Evolutionary conservation across 2,329 filamentous ascomycete species (phyloP).

Genomic region (Alternaria sp.): DNA sequence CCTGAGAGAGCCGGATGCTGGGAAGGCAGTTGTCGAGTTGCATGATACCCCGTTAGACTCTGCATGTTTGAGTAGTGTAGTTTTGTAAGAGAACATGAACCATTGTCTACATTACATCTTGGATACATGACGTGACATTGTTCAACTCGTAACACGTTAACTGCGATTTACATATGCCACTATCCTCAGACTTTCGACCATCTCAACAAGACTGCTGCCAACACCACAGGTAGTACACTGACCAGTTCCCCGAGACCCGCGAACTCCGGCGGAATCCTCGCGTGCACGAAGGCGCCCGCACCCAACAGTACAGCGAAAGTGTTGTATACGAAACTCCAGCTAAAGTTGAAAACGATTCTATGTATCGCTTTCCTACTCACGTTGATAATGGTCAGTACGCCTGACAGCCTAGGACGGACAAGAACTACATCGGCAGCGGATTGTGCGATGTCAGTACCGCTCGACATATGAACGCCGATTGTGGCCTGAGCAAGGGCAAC

Average conservation of each 20-base stretch:
- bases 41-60: conserved; percentile 9
- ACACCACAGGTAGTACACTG: conserved; percentile 75
- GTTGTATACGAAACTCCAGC: conserved; percentile 76
- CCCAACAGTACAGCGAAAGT: conserved; percentile 72
- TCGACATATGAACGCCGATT: conserved; percentile 74
- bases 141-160: background rate
- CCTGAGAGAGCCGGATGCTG: conserved; percentile 11
- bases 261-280: conserved; percentile 69
- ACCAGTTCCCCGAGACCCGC: conserved; percentile 77
- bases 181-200: conserved; percentile 38
- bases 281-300: conserved; percentile 63
- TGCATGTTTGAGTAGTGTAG: background rate
- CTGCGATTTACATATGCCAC: background rate
- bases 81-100: background rate
- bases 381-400: conserved; percentile 66
- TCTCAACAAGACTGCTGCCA: conserved; percentile 60
- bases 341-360: conserved; percentile 70
- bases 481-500: conserved; percentile 73
- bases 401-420: conserved; percentile 56
- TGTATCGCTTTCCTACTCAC: conserved; percentile 55
- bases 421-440: conserved; percentile 75
- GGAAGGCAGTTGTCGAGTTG: background rate
- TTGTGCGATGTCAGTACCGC: conserved; percentile 67
- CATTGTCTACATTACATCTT: background rate
- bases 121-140: background rate